Base-by-base conservation (phyloP, 23 red algal species). In the Gracilaria vermiculophylla region DNA sequence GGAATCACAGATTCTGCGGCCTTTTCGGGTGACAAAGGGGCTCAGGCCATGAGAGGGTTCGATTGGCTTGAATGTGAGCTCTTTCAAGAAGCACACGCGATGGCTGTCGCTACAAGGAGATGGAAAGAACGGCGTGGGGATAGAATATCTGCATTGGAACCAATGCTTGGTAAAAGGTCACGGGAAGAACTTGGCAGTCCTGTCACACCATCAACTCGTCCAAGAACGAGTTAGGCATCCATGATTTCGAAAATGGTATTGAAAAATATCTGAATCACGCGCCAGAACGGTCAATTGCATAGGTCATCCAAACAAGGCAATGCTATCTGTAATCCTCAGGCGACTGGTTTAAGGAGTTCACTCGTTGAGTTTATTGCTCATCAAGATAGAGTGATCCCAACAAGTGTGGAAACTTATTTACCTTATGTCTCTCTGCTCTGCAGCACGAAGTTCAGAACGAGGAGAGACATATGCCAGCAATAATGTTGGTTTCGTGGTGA, bases 81-180 rank as follows among this genome's bases (percentile, higher is more conserved):
- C 10, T 91, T 91, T 35, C 78, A 67, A 17, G 87, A 73, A 5
- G 54, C 50, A 31, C 87, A 91, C 44, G 76, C 72, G 9, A 53
- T 81, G 42, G 76, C 45, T 25, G 37, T 91, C 32, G 87, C 87
- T 17, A 54, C 62, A 21, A 42, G 58, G 36, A 80, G 87, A 32
- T 91, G 87, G 87, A 91, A 91, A 49, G 87, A 91, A 60, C 39
- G 87, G 36, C 31, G 55, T 5, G 39, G 64, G 9, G 87, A 91
- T 88, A 49, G 66, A 25, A 88, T 88, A n/a, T 47, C 60, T 39
- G 66, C 23, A 24, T 36, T 23, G 19, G 39, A 60, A 12, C 10
- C 33, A 6, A 19, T 77, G n/a, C 35, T 78, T 32, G 69, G 84
- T n/a, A 88, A 88, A 21, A 76, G 84, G 42, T 19, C 51, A 28